phyloP scores from a whole-genome alignment of 75 land plant genomes.

The Pinus albicaulis region DNA sequence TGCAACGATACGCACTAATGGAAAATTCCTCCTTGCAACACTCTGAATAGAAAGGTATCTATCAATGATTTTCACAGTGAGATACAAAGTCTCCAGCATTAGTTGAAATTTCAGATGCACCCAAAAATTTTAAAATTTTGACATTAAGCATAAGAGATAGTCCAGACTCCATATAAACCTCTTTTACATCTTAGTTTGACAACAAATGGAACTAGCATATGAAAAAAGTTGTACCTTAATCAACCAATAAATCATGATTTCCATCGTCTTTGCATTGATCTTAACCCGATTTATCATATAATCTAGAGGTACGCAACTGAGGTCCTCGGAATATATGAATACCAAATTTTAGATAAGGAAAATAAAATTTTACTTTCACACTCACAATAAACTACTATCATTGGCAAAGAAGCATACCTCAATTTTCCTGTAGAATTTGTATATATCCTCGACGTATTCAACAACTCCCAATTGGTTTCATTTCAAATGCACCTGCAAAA shows the following conservation, averaged over 20 bases:
- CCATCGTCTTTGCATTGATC: constrained; percentile 82
- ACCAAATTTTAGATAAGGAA: neutral
- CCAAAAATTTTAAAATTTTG: neutral
- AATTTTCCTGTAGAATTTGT: constrained; percentile 66
- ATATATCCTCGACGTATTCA: constrained; percentile 93
- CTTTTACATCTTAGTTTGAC: neutral
- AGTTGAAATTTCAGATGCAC: too few species aligned
- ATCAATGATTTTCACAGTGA: too few species aligned
- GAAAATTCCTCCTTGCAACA: too few species aligned
- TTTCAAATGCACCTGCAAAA: too few species aligned
- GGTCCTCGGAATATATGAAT: constrained; percentile 21
- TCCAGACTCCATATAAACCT: neutral
- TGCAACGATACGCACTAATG: too few species aligned
- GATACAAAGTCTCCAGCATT: too few species aligned
- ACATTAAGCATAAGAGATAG: neutral
- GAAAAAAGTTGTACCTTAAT: constrained; percentile 42
- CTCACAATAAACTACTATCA: neutral
- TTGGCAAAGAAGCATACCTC: constrained; percentile 37
- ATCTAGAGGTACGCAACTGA: constrained; percentile 43
- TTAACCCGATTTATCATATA: constrained; percentile 74
- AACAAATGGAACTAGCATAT: neutral
- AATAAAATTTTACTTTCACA: neutral
- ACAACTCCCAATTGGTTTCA: constrained; percentile 75
- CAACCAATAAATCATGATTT: constrained; percentile 83
- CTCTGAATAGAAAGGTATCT: too few species aligned